phyloP scores from a whole-genome alignment of 1,284 basidiomycete species.

The Cryptococcus sp. region DNA sequence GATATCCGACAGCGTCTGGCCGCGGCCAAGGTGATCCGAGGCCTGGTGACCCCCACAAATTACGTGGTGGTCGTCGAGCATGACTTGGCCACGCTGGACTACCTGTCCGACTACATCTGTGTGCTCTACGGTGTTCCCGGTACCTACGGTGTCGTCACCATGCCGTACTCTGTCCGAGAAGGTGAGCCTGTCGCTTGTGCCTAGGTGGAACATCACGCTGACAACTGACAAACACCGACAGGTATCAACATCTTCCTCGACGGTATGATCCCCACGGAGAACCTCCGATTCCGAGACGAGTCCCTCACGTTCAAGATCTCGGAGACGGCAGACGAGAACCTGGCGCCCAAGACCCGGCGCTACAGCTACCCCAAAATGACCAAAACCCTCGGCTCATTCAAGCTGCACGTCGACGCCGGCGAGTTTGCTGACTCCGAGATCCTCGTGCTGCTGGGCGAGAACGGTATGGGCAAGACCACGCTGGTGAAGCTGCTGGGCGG shows the following conservation, averaged over 20 bases:
- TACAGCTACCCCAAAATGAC: constrained; percentile 91
- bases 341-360: constrained; percentile 75
- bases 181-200: constrained; percentile 54
- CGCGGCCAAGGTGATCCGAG: constrained; percentile 93
- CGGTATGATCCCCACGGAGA: constrained; percentile 96
- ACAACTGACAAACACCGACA: constrained; percentile 36
- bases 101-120: constrained; percentile 94
- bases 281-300: constrained; percentile 92
- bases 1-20: constrained; percentile 90
- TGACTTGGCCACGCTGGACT: constrained; percentile 94
- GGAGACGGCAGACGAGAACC: constrained; percentile 83
- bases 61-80: constrained; percentile 97
- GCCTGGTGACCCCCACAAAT: constrained; percentile 70
- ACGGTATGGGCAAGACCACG: constrained; percentile 96
- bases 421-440: constrained; percentile 95
- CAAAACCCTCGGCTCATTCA: constrained; percentile 90
- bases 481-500: constrained; percentile 90
- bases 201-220: not conserved
- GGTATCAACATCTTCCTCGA: constrained; percentile 98
- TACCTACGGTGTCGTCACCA: constrained; percentile 95
- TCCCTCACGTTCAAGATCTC: constrained; percentile 93
- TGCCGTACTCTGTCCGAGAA: constrained; percentile 95
- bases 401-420: constrained; percentile 81
- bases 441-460: constrained; percentile 95
- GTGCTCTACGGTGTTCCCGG: constrained; percentile 95